Conservation (phyloP, 352 stramenopile genomes). For the Phytophthora tentaculata region DNA sequence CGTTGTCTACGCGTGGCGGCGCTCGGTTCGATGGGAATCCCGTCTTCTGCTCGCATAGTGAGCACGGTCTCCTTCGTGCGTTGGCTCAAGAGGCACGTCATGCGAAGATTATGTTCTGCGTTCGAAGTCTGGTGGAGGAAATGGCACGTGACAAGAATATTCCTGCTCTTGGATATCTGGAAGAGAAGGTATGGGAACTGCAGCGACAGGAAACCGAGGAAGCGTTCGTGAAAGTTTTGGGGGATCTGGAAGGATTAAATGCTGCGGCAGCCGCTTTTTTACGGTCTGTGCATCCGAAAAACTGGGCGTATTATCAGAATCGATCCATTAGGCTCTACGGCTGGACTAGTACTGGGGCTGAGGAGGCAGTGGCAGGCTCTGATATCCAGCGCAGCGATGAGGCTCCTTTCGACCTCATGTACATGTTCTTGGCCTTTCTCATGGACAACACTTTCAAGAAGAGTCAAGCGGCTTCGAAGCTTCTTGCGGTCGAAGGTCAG, state of each 20-base stretch:
- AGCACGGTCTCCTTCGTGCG: slow-evolving; percentile 65
- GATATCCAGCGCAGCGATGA: slow-evolving; percentile 73
- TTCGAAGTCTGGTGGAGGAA: slow-evolving; percentile 66
- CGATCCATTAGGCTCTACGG: slow-evolving; percentile 68
- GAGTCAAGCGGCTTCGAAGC: slow-evolving; percentile 65
- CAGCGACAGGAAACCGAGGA: slow-evolving; percentile 65
- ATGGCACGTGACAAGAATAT: slow-evolving; percentile 84
- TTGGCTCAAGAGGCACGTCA: slow-evolving; percentile 55
- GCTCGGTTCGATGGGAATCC: slow-evolving; percentile 56
- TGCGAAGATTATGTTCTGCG: slow-evolving; percentile 77
- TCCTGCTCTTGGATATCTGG: slow-evolving; percentile 57
- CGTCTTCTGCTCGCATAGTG: slow-evolving; percentile 65
- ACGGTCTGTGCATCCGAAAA: slow-evolving; percentile 61
- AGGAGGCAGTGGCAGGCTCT: slow-evolving; percentile 63
- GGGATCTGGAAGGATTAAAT: slow-evolving; percentile 63
- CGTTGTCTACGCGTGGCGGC: slow-evolving; percentile 55
- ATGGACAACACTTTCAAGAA: slow-evolving; percentile 83
- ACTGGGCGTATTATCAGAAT: slow-evolving; percentile 74
- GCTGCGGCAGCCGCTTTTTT: slow-evolving; percentile 61
- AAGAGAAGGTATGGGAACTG: slow-evolving; percentile 71
- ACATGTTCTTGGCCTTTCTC: slow-evolving; percentile 78
- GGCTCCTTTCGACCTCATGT: slow-evolving; percentile 81
- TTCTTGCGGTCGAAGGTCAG: slow-evolving; percentile 35
- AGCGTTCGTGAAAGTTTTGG: slow-evolving; percentile 55
- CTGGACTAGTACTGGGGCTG: slow-evolving; percentile 68